These are phyloP conservation scores for Mortierella sp. DNA, from an alignment of 371 early-diverging fungal genomes.

Conservation along the genomic window DNA sequence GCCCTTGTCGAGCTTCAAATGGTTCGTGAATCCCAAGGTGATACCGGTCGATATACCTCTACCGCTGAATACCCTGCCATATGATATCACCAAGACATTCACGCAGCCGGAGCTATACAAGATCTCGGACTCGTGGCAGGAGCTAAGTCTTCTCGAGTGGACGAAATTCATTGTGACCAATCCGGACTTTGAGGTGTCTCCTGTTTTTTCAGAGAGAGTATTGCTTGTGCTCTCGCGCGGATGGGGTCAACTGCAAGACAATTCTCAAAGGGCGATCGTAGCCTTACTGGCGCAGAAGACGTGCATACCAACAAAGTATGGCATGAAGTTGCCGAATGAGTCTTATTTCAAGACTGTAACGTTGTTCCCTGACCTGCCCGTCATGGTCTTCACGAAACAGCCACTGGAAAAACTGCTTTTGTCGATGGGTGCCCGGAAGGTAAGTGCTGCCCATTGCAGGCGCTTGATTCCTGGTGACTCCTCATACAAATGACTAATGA, in stretches of 20 bases:
- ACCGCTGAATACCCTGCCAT: conserved; percentile 72
- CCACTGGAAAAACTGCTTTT: conserved; percentile 71
- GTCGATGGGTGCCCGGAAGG: conserved; percentile 86
- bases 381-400: conserved; percentile 65
- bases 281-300: conserved; percentile 58
- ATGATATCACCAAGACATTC: conserved; percentile 73
- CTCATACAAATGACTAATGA: neutral
- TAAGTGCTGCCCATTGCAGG: conserved; percentile 39
- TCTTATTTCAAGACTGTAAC: conserved; percentile 85
- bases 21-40: conserved; percentile 70
- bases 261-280: conserved; percentile 61
- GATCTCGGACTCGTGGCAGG: conserved; percentile 69
- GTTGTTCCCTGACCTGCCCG: conserved; percentile 86
- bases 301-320: conserved; percentile 82
- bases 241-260: conserved; percentile 56
- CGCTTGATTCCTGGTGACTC: neutral
- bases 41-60: conserved; percentile 71
- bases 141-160: conserved; percentile 77
- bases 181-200: conserved; percentile 62
- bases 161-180: conserved; percentile 60
- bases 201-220: conserved; percentile 75
- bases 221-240: conserved; percentile 67
- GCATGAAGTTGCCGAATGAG: conserved; percentile 76
- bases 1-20: conserved; percentile 59
- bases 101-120: conserved; percentile 64